A percentile compares a stretch with the other conserved stretches of the same genome.
phyloP scores from a whole-genome alignment of 129 eudicot species.

The Erigeron canadensis region DNA sequence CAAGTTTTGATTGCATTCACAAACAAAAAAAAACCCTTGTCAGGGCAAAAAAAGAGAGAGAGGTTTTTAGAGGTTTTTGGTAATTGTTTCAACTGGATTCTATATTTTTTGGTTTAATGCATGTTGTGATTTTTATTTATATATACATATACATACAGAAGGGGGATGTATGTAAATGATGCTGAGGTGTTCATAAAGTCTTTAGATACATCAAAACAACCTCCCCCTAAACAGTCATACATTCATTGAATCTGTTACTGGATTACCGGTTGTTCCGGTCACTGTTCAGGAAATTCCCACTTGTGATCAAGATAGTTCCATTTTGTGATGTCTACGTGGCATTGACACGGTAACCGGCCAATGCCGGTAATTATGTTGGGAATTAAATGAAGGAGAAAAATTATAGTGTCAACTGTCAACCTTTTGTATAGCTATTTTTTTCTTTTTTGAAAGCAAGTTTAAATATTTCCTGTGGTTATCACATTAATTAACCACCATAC shows the following conservation, averaged over 20 bases:
- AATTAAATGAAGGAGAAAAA: too few species aligned
- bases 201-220: conserved; percentile 33
- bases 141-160: conserved; percentile 18
- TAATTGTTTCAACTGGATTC: not conserved
- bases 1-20: conserved; percentile 48
- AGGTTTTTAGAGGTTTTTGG: not conserved
- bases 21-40: conserved; percentile 30
- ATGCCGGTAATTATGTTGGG: too few species aligned
- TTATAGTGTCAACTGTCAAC: too few species aligned
- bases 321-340: too few species aligned
- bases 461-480: too few species aligned
- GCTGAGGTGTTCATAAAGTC: conserved; percentile 41
- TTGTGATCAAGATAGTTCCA: too few species aligned
- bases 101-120: conserved; percentile 12
- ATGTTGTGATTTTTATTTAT: not conserved
- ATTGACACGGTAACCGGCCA: too few species aligned
- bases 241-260: conserved; percentile 58
- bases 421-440: too few species aligned
- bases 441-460: too few species aligned
- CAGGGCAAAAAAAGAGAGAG: conserved; percentile 45
- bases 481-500: too few species aligned
- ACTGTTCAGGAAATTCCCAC: conserved; percentile 15
- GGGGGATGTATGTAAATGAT: conserved; percentile 41
- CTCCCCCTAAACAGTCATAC: conserved; percentile 24
- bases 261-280: conserved; percentile 41